A percentile compares a stretch with the other conserved stretches of the same genome.
Conservation (phyloP, 2,329 filamentous ascomycete genomes). For the Mollisiaceae sp. region DNA sequence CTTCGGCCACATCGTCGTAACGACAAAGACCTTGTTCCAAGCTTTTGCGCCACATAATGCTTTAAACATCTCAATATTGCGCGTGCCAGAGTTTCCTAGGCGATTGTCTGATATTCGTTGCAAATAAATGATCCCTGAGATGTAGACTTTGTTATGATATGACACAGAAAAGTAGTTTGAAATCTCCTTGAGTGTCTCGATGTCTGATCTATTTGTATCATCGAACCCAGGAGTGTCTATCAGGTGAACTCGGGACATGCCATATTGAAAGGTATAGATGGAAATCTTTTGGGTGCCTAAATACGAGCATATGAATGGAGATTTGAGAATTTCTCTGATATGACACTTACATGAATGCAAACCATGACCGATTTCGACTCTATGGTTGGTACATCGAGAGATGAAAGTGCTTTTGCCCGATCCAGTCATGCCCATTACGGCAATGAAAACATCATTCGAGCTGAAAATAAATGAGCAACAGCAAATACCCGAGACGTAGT, state of each 20-base stretch:
- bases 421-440: neutral
- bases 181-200: slow-evolving; percentile 41
- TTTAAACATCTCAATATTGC: slow-evolving; percentile 47
- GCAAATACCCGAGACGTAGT: neutral
- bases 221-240: slow-evolving; percentile 52
- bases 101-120: slow-evolving; percentile 46
- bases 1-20: neutral
- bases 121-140: slow-evolving; percentile 45
- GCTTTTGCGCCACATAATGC: slow-evolving; percentile 39
- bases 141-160: slow-evolving; percentile 34
- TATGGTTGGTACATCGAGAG: neutral
- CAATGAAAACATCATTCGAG: neutral
- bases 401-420: slow-evolving; percentile 5
- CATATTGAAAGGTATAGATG: neutral
- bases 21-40: neutral
- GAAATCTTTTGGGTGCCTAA: neutral
- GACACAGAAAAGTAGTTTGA: slow-evolving; percentile 33
- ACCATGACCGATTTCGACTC: neutral
- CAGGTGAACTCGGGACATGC: slow-evolving; percentile 18
- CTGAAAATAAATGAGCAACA: neutral
- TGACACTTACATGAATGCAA: neutral
- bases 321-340: neutral
- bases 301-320: neutral
- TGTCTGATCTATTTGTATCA: slow-evolving; percentile 43
- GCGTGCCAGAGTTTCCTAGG: slow-evolving; percentile 42